These are phyloP conservation scores for Fusarium sp. DNA, from an alignment of 2,329 filamentous ascomycete genomes.

Conservation along the genomic window DNA sequence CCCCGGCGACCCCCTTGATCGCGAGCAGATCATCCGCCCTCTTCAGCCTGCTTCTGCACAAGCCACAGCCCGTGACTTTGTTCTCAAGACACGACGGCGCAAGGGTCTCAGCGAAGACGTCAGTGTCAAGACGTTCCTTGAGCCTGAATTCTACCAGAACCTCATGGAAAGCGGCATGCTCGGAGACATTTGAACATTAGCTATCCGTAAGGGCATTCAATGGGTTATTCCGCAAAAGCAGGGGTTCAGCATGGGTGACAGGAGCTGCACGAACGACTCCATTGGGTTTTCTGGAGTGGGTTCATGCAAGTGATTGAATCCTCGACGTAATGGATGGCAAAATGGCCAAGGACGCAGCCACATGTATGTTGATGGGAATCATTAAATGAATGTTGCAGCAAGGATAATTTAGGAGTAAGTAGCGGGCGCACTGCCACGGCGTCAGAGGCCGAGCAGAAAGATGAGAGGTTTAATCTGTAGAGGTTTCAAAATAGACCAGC, in stretches of 20 bases:
- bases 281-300: conserved; percentile 18
- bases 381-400: conserved; percentile 21
- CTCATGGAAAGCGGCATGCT: conserved; percentile 90
- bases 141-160: conserved; percentile 90
- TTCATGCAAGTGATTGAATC: conserved; percentile 26
- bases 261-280: conserved; percentile 24
- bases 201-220: not conserved
- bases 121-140: conserved; percentile 93
- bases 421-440: conserved; percentile 17
- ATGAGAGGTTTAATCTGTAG: conserved; percentile 1
- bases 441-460: conserved; percentile 12
- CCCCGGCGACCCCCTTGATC: conserved; percentile 93
- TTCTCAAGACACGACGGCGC: conserved; percentile 91
- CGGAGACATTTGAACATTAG: conserved; percentile 59
- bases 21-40: conserved; percentile 81
- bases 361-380: conserved; percentile 30
- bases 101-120: conserved; percentile 97
- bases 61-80: conserved; percentile 93
- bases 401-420: conserved; percentile 27
- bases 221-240: conserved; percentile 12
- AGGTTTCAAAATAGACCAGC: conserved; percentile 27
- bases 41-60: conserved; percentile 89
- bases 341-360: conserved; percentile 22
- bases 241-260: conserved; percentile 8
- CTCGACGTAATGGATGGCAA: conserved; percentile 31